A percentile compares a stretch with the other conserved stretches of the same genome.
These are phyloP conservation scores for Zopfochytrium polystomum DNA, from an alignment of 371 early-diverging fungal species.

Conservation along the genomic window DNA sequence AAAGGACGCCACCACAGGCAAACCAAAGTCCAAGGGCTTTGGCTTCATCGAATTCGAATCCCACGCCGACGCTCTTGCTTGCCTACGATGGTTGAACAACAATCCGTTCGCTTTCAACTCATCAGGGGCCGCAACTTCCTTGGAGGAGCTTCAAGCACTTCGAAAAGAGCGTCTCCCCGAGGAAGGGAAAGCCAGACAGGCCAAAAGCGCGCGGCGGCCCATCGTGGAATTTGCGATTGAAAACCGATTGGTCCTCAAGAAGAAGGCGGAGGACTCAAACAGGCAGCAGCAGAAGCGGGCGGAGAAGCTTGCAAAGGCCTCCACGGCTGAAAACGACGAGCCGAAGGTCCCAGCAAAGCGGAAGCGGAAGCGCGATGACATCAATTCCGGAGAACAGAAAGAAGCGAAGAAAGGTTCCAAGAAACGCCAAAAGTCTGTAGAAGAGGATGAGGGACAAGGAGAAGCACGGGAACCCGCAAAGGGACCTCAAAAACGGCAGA, in stretches of 20 bases:
- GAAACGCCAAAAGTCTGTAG: slow-evolving; percentile 4
- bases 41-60: slow-evolving; percentile 87
- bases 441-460: background rate
- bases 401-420: slow-evolving; percentile 14
- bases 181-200: slow-evolving; percentile 4
- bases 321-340: slow-evolving; percentile 13
- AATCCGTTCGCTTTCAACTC: slow-evolving; percentile 60
- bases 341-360: slow-evolving; percentile 16
- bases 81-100: slow-evolving; percentile 87
- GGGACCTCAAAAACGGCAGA: background rate
- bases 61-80: slow-evolving; percentile 88
- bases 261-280: slow-evolving; percentile 54
- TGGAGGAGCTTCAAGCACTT: slow-evolving; percentile 4
- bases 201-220: slow-evolving; percentile 40
- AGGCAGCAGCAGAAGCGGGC: slow-evolving; percentile 11
- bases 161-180: slow-evolving; percentile 30
- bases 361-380: slow-evolving; percentile 9
- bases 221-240: slow-evolving; percentile 92
- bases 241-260: slow-evolving; percentile 75
- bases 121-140: slow-evolving; percentile 15
- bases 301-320: slow-evolving; percentile 14
- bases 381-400: slow-evolving; percentile 2
- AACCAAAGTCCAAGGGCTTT: slow-evolving; percentile 78
- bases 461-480: slow-evolving; percentile 4
- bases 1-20: slow-evolving; percentile 64